phyloP scores from a whole-genome alignment of 139 green algal species.

The Axilococcus clingmanii region DNA sequence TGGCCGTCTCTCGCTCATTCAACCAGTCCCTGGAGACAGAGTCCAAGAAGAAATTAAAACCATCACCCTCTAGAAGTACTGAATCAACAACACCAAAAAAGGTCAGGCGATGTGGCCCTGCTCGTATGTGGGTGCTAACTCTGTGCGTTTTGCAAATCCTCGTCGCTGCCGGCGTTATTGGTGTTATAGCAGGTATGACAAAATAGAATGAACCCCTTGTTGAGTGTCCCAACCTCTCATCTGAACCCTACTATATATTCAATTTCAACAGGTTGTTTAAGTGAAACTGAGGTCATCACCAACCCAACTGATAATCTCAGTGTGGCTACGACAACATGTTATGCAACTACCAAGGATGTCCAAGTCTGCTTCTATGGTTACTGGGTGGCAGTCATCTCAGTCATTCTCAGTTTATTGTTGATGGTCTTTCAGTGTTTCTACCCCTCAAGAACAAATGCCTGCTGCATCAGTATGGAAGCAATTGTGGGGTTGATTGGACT shows the following conservation, averaged over 20 bases:
- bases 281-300: too few relatives aligned
- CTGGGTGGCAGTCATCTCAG: background rate
- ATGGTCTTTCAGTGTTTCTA: background rate
- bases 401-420: background rate
- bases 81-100: background rate
- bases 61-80: background rate
- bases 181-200: background rate
- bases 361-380: conserved; percentile 2
- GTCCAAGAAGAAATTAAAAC: background rate
- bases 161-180: conserved; percentile 1
- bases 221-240: background rate
- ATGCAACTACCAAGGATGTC: background rate
- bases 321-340: background rate
- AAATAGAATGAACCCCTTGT: background rate
- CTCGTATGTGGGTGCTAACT: background rate
- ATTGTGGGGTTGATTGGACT: background rate
- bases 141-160: background rate
- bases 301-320: too few relatives aligned
- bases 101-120: background rate
- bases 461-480: conserved; percentile 2
- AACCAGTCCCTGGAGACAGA: conserved; percentile 2
- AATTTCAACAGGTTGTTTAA: too few relatives aligned
- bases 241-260: background rate
- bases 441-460: background rate
- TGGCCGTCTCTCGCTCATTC: too few relatives aligned